Base-by-base conservation (phyloP, 805 yeast genomes). In the Hanseniaspora guilliermondii region DNA sequence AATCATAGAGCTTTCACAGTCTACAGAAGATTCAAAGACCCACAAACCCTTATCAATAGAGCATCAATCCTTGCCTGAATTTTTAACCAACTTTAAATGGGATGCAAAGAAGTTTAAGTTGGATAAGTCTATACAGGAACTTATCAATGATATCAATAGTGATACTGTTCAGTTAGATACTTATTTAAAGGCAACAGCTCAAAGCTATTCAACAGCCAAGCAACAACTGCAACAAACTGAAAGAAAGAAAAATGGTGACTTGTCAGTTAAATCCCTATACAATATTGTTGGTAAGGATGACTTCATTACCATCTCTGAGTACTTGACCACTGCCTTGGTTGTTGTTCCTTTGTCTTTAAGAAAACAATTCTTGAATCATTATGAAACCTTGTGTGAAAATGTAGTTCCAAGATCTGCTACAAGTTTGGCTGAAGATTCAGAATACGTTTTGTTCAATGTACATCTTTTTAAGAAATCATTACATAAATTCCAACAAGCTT, bases 401-500 rank as follows among this genome's bases (percentile, higher is more conserved):
- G 95, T 93, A 38, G 95, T 93, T 37, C 99, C 99, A 56, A 81
- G 97, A 63, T 79, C 88, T 37, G 96, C 97, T 0, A 68, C 74
- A 27, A 70, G 77, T 50, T 76, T 93, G 56, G 73, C 85, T 8
- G 70, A 75, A 52, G 99, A 93, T 69, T 68, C 75, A 30, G 96
- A 89, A 59, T 91, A 72, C 65, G 64, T 73, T 30, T 74, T 93
- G 57, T 89, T 78, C 72, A 76, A 82, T 48, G 88, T 87, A 17
- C 86, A 95, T 2, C 67, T 93, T 58, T 93, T 93, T 77, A 85
- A 84, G 63, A 93, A 88, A 69, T 83, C 73, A 61, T 80, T 78
- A 38, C 75, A 78, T 27, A 86, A 83, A 56, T 91, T 87, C 62
- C 72, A 78, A 48, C 72, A 75, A 56, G 79, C 80, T 49, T 77